Conservation (phyloP, 495 filamentous ascomycete genomes). For the Apodospora peruviana region DNA sequence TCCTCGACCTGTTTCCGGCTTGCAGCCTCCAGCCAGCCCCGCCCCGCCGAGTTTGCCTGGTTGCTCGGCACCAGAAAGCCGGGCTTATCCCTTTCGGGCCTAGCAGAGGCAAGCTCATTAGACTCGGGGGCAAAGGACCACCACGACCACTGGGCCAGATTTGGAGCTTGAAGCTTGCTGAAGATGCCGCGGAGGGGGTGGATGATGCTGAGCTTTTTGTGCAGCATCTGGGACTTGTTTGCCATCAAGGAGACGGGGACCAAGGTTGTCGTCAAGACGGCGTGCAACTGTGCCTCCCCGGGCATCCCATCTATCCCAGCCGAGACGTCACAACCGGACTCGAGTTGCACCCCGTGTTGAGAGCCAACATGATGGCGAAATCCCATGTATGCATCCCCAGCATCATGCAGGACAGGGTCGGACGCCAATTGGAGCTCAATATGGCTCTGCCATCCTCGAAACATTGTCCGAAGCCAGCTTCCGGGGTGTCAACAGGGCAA, state of each 20-base stretch:
- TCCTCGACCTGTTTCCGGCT: too few relatives aligned
- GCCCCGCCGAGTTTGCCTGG: too few relatives aligned
- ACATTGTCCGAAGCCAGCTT: too few relatives aligned
- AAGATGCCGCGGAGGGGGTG: background rate
- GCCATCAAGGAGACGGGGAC: too few relatives aligned
- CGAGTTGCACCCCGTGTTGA: background rate
- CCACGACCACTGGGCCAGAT: too few relatives aligned
- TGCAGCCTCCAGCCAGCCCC: too few relatives aligned
- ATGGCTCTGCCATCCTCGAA: too few relatives aligned
- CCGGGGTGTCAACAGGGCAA: too few relatives aligned
- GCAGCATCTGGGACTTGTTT: background rate
- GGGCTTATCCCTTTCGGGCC: background rate
- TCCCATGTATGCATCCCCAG: background rate
- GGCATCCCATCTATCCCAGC: background rate
- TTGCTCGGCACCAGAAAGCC: background rate
- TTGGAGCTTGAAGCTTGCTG: constrained; percentile 6
- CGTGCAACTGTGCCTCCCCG: too few relatives aligned
- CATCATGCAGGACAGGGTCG: background rate
- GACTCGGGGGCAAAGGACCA: too few relatives aligned
- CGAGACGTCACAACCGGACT: background rate
- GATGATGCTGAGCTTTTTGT: background rate
- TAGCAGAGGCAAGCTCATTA: constrained; percentile 1
- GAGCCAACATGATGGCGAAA: background rate
- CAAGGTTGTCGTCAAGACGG: too few relatives aligned
- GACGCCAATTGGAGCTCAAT: too few relatives aligned